phyloP scores from a whole-genome alignment of 345 rosid genomes.

The Populus nigra region DNA sequence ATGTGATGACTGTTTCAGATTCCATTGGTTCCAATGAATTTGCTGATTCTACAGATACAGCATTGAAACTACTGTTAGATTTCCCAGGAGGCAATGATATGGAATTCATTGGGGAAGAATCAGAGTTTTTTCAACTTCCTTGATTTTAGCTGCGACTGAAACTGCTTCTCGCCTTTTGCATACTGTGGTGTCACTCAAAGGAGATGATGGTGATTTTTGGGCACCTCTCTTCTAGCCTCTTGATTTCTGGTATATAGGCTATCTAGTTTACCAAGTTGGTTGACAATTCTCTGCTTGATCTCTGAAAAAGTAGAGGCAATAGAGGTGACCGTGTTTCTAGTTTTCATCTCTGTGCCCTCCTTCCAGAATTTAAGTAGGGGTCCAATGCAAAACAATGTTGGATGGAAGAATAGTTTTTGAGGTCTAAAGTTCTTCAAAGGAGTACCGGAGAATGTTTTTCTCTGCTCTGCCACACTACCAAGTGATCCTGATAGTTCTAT shows the following conservation, averaged over 20 bases:
- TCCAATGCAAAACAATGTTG: not conserved
- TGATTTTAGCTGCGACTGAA: conserved; percentile 12
- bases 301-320: not conserved
- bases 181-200: not conserved
- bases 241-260: not conserved
- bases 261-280: not conserved
- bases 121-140: conserved; percentile 19
- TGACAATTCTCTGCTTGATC: not conserved
- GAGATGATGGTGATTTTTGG: conserved; percentile 6
- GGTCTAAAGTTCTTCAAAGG: not conserved
- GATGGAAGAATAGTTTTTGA: not conserved
- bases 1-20: conserved; percentile 41
- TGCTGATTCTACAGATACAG: conserved; percentile 73
- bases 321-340: not conserved
- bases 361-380: not conserved
- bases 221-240: not conserved
- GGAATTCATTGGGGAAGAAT: conserved; percentile 27
- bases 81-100: conserved; percentile 43
- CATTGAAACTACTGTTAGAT: conserved; percentile 71
- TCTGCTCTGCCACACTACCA: not conserved
- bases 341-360: not conserved
- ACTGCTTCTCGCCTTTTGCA: not conserved
- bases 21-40: conserved; percentile 48
- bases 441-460: not conserved
- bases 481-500: not conserved